Conservation (phyloP, 805 yeast species). For the Cephaloascus fragrans region DNA sequence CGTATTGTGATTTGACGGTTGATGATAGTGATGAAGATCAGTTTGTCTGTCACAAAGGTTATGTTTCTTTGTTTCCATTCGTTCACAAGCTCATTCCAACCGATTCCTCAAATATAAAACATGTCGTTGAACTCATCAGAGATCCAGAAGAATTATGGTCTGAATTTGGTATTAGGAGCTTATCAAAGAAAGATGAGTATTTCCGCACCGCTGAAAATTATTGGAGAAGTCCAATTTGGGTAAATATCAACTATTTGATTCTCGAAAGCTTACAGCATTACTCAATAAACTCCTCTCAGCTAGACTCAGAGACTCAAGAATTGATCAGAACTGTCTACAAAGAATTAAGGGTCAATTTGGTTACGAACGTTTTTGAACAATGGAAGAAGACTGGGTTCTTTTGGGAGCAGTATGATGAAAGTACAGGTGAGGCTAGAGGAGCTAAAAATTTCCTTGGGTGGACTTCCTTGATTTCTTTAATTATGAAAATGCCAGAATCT, state of each 20-base stretch:
- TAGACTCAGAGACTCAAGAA: conserved; percentile 14
- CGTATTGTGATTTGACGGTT: conserved; percentile 79
- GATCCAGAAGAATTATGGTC: conserved; percentile 75
- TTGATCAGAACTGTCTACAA: conserved; percentile 43
- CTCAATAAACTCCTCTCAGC: conserved; percentile 8
- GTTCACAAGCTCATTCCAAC: conserved; percentile 52
- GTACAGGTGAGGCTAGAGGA: conserved; percentile 66
- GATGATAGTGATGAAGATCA: conserved; percentile 59
- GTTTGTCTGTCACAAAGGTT: conserved; percentile 83
- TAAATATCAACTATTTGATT: conserved; percentile 78
- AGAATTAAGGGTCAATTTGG: conserved; percentile 55
- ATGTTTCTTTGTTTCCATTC: conserved; percentile 81
- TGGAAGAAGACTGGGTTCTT: conserved; percentile 74
- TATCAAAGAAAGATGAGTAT: conserved; percentile 54
- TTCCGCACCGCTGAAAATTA: conserved; percentile 82
- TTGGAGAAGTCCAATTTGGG: conserved; percentile 95
- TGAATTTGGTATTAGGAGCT: conserved; percentile 69
- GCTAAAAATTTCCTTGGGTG: conserved; percentile 91
- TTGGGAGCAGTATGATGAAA: conserved; percentile 85
- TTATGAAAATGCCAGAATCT: conserved; percentile 75
- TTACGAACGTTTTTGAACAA: conserved; percentile 55
- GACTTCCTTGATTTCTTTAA: conserved; percentile 74
- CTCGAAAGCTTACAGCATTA: conserved; percentile 64
- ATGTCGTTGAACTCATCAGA: conserved; percentile 45
- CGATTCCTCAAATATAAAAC: conserved; percentile 33